Conservation (phyloP, 2,329 filamentous ascomycete species). For the Stemphylium lycopersici region DNA sequence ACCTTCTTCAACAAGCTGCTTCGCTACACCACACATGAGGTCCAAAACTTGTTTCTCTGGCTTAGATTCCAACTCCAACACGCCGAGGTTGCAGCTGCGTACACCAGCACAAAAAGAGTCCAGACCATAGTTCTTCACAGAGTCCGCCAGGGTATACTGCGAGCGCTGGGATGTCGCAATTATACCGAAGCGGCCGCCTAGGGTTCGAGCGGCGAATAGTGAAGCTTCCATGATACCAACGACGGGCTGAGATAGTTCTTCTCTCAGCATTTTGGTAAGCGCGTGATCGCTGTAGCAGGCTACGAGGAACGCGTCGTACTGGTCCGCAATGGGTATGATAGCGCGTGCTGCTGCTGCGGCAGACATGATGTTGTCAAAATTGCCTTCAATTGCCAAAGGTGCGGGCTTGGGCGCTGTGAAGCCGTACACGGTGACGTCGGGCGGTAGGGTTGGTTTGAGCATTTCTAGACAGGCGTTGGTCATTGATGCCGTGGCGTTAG, state of each 20-base stretch:
- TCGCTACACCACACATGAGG: slow-evolving; percentile 50
- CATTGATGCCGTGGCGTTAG: not conserved
- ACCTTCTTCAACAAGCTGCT: slow-evolving; percentile 49
- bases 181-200: slow-evolving; percentile 48
- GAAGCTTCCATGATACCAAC: slow-evolving; percentile 61
- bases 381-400: slow-evolving; percentile 59
- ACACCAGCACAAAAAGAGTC: slow-evolving; percentile 52
- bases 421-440: slow-evolving; percentile 55
- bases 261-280: slow-evolving; percentile 54
- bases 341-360: slow-evolving; percentile 57
- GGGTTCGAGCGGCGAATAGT: slow-evolving; percentile 57
- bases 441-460: slow-evolving; percentile 45
- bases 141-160: not conserved
- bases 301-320: slow-evolving; percentile 57
- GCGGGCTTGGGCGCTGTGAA: slow-evolving; percentile 59
- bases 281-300: slow-evolving; percentile 59
- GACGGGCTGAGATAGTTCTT: slow-evolving; percentile 53
- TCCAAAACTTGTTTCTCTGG: slow-evolving; percentile 49
- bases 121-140: slow-evolving; percentile 47
- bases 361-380: slow-evolving; percentile 58
- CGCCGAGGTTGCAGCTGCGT: slow-evolving; percentile 51
- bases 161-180: not conserved
- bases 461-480: not conserved
- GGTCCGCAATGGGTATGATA: slow-evolving; percentile 51
- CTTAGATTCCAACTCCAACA: slow-evolving; percentile 54